phyloP scores from a whole-genome alignment of 148 eudicot species.

The Cornus controversa region DNA sequence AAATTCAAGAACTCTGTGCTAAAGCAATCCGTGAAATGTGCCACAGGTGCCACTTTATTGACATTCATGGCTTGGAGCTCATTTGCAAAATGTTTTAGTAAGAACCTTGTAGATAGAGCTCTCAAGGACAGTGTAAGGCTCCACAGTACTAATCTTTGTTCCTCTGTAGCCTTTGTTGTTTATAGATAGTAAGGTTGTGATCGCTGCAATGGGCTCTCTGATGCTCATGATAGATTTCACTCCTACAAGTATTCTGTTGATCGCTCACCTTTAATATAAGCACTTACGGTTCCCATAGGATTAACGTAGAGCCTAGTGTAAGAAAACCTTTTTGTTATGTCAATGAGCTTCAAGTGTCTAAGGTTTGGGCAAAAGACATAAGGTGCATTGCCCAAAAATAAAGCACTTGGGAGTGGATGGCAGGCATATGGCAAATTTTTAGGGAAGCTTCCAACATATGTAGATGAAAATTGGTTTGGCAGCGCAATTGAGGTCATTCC shows the following conservation, averaged over 20 bases:
- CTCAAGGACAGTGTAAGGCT: constrained; percentile 11
- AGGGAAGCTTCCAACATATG: constrained; percentile 32
- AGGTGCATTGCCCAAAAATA: neutral
- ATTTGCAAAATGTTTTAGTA: neutral
- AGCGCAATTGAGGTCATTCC: constrained; percentile 48
- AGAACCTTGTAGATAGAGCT: constrained; percentile 17
- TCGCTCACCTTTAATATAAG: neutral
- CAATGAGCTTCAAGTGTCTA: too few relatives aligned
- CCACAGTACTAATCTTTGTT: constrained; percentile 33
- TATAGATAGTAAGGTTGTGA: constrained; percentile 12
- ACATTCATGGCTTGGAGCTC: constrained; percentile 2
- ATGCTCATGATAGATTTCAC: neutral
- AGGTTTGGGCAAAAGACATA: constrained; percentile 34
- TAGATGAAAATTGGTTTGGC: constrained; percentile 43
- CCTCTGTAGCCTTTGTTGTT: constrained; percentile 32
- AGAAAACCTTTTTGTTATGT: neutral
- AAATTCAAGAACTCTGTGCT: constrained; percentile 1
- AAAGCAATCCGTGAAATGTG: constrained; percentile 18
- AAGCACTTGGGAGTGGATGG: constrained; percentile 20
- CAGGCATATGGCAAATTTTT: constrained; percentile 48
- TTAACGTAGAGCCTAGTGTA: neutral
- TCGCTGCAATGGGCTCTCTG: neutral
- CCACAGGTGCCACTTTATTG: neutral
- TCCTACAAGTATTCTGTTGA: neutral
- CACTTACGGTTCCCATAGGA: neutral